Evolutionary conservation across 2,329 filamentous ascomycete genomes (phyloP).

Genomic region (Penicillium sp.): DNA sequence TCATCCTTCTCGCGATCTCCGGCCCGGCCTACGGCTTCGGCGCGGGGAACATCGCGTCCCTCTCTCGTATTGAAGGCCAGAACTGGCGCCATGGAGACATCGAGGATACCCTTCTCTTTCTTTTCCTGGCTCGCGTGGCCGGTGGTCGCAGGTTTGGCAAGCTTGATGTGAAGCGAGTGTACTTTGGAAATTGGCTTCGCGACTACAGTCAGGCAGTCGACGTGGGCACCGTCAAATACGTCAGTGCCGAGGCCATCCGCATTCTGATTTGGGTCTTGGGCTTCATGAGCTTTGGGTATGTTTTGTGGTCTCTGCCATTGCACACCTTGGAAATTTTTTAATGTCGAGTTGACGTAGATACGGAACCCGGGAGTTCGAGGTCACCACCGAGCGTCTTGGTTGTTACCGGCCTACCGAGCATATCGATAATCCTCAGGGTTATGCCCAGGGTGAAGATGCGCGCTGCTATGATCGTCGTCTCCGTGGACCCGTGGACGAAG

Average conservation of each 20-base stretch:
- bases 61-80: constrained; percentile 76
- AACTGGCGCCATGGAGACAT: constrained; percentile 93
- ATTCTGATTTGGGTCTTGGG: constrained; percentile 85
- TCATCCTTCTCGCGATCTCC: constrained; percentile 65
- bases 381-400: constrained; percentile 73
- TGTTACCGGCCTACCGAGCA: constrained; percentile 82
- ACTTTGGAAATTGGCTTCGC: constrained; percentile 93
- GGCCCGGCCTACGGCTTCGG: constrained; percentile 74
- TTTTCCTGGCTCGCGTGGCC: constrained; percentile 63
- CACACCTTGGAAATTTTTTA: not conserved
- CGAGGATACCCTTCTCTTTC: constrained; percentile 79
- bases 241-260: constrained; percentile 86
- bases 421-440: constrained; percentile 77
- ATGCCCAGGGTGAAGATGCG: constrained; percentile 85
- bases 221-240: constrained; percentile 85
- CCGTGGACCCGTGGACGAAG: constrained; percentile 76
- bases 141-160: constrained; percentile 83
- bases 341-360: constrained; percentile 26
- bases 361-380: constrained; percentile 80
- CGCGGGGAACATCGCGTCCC: constrained; percentile 81
- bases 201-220: constrained; percentile 95
- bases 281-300: constrained; percentile 81
- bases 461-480: constrained; percentile 77
- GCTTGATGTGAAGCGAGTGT: constrained; percentile 81
- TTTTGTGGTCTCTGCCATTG: not conserved